Evolutionary conservation across 1,284 basidiomycete species (phyloP), one percentile per base, ranked within the genome.

Genomic region (Hortiboletus rubellus): DNA sequence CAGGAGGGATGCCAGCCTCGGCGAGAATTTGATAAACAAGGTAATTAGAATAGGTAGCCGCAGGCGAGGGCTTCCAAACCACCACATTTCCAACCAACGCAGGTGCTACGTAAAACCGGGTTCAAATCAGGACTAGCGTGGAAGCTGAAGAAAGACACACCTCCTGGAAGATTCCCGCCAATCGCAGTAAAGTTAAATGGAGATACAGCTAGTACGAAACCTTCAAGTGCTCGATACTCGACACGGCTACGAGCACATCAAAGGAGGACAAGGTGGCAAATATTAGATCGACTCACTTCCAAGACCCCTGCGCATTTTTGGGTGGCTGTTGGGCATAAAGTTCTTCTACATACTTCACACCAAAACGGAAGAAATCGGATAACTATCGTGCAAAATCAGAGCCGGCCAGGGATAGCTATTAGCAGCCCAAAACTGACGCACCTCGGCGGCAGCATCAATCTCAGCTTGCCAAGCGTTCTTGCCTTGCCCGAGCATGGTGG

Each of bases 391-490:
- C 30, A 37, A 46, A 12, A 34, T 57, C 38, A 59, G 58, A 46
- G 30, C 22, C 42, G 30, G 11, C 15, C 14, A 3, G 7, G 37
- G n/a, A 51, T 14, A 48, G 34, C 27, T 24, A 34, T 41, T 34
- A 17, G 9, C 5, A 9, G 18, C 18, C 22, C 7, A 36, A 37
- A 51, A 46, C 43, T n/a, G 17, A 44, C 64, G 81, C 58, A 93
- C 91, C 86, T 98, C 96, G 17, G 97, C 96, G 31, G 95, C 96
- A 52, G 97, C 93, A 75, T 99, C 96, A 62, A 99, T 99, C 82
- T 99, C 96, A 24, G 96, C 97, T 78, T 99, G 96, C 96, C 96
- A 99, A 12, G 85, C 89, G 73, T 98, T 99, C 85, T 99, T 99
- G 52, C 97, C 96, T 78, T 99, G 96, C 14, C 96, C 96, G 46